Evolutionary conservation across 2,329 filamentous ascomycete genomes (phyloP), one percentile per base, ranked within the genome.

Genomic region (Pochonia chlamydosporia): DNA sequence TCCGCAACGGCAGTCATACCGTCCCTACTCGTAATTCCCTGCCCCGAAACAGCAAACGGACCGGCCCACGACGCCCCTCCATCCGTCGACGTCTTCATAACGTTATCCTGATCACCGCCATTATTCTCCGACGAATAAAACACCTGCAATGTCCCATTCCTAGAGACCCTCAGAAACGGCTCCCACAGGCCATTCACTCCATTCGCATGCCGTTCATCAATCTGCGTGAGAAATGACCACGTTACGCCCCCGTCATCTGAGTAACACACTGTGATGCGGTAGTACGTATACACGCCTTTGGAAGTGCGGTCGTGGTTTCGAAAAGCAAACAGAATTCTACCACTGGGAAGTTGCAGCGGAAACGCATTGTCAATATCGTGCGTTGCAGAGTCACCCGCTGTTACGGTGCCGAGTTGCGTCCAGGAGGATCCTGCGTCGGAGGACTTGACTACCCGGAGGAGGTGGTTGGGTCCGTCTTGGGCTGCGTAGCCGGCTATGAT

Each of bases 1-100:
- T 54, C 53, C 0, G 68, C 66, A 4, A 75, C 66, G 13, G 70
- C 70, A 7, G 69, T 55, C 71, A 74, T 74, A 24, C 72, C 71
- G 44, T 74, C 71, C 16, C 71, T 60, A 3, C 69, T 60, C 3
- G 50, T 57, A 20, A 50, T 40, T 3, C 61, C 58, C 3, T 52
- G 47, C 9, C 69, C 68, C 1, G 69, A 67, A 13, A 73, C 63
- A 2, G 58, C 56, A 10, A 60, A 46, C 48, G 56, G 52, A 9
- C 37, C 42, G 1, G 55, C 59, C 69, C 68, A 72, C 9, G 65
- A 71, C 16, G 25, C 11, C 2, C 72, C 71, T 2, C 62, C 65
- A 49, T 74, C 67, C 1, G 48, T 56, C 5, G 65, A 70, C 26
- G 59, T 59, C n/a, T 59, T 61, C 56, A 72, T 59, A 14, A 71